A percentile compares a stretch with the other conserved stretches of the same genome.
Conservation (phyloP, 164 flowering plant species). For the Magnolia changhungtana region DNA sequence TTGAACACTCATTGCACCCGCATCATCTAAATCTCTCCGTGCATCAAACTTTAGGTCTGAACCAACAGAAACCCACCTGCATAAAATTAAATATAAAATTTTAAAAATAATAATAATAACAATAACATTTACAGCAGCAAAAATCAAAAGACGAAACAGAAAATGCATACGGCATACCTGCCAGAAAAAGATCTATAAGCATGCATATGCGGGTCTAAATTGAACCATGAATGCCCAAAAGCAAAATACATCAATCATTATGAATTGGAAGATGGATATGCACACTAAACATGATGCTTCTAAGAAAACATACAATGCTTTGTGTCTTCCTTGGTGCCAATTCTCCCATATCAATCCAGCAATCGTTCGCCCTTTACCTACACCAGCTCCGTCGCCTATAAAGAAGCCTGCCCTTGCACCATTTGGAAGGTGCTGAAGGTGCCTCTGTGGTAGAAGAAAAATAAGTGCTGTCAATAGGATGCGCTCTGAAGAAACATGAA, state of each 20-base stretch:
- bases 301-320: slow-evolving; percentile 70
- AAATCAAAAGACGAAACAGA: not conserved
- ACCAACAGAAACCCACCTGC: slow-evolving; percentile 98
- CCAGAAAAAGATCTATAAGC: not conserved
- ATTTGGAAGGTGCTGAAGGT: slow-evolving; percentile 67
- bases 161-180: not conserved
- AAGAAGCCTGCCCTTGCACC: slow-evolving; percentile 93
- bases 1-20: slow-evolving; percentile 69
- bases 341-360: slow-evolving; percentile 99
- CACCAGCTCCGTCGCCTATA: slow-evolving; percentile 99
- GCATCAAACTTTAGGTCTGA: slow-evolving; percentile 96
- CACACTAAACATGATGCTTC: not conserved
- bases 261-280: not conserved
- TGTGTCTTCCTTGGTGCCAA: slow-evolving; percentile 87
- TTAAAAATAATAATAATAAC: slow-evolving; percentile 3
- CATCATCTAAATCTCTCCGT: slow-evolving; percentile 94
- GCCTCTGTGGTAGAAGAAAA: slow-evolving; percentile 49
- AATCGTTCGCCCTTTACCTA: slow-evolving; percentile 96
- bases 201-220: not conserved
- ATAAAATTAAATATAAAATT: slow-evolving; percentile 19
- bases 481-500: not conserved
- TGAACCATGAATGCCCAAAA: not conserved
- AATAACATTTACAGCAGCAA: slow-evolving; percentile 2
- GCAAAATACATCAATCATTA: not conserved
- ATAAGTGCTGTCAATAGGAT: not conserved